Base-by-base conservation (phyloP, 2,329 filamentous ascomycete species). In the Aspergillus versicolor region DNA sequence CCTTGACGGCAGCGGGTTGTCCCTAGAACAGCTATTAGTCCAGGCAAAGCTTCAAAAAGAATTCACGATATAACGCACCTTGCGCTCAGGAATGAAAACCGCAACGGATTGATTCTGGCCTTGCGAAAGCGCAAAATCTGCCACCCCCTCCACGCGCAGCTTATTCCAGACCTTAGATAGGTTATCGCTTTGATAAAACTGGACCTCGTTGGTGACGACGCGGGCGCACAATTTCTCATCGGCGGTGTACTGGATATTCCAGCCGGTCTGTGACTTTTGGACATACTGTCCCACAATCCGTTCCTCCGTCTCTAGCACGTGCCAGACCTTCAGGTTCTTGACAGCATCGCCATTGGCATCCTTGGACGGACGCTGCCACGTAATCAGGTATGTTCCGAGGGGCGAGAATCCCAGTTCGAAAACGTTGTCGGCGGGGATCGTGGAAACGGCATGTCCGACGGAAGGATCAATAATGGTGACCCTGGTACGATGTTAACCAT, bases 311-410 rank as follows among this genome's bases (percentile, higher is more conserved):
- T 93, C 89, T 54, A 91, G 79, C 37, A 90, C 92, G 72, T 87
- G 87, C 94, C 94, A 99, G 67, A 99, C 88, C 82, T 97, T 97
- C 63, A 99, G 81, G 74, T 99, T 99, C 84, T 96, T 97, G 66
- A 86, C 88, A 45, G 94, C 92, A 75, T 97, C 91, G 56, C 94
- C 94, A 59, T 90, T 88, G 70, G 93, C 93, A 70, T 97, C 93
- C 80, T 97, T 97, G 64, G 85, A 83, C 8, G 92, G 89, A 37
- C 94, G 88, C 80, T 99, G 93, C 92, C 92, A 97, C 53, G 94
- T 97, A 73, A 96, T 96, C 72, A 97, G 81, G 76, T 90, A 99
- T 57, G 90, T 94, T 60, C 94, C 94, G 55, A 87, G 82, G 5
- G 93, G 94, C 24, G 94, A 99, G 79, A 99, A 99, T 63, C 88